Evolutionary conservation across 2,329 filamentous ascomycete species (phyloP).

Genomic region (Ophiostoma australiae): DNA sequence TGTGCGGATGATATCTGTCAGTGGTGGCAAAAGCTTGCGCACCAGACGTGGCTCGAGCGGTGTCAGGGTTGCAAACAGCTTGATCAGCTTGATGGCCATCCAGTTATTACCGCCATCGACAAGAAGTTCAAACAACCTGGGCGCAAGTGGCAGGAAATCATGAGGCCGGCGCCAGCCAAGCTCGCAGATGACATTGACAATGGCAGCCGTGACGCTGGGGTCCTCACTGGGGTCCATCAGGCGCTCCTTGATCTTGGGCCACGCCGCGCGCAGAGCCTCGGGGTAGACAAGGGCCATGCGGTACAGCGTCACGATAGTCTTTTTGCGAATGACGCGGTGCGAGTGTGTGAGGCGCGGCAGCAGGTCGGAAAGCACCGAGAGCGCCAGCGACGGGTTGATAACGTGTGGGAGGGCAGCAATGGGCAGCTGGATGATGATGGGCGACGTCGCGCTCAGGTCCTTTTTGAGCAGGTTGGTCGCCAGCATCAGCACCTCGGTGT

Average conservation of each 20-base stretch:
- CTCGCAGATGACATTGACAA: conserved; percentile 95
- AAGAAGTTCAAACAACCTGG: conserved; percentile 83
- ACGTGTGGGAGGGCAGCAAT: conserved; percentile 90
- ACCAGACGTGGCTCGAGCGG: conserved; percentile 87
- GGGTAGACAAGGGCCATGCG: conserved; percentile 93
- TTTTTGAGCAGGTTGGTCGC: conserved; percentile 97
- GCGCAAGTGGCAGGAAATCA: conserved; percentile 88
- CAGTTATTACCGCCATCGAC: conserved; percentile 95
- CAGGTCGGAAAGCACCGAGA: conserved; percentile 81
- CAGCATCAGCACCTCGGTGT: conserved; percentile 96
- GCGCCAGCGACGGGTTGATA: conserved; percentile 84
- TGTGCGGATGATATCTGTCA: conserved; percentile 89
- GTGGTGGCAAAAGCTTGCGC: conserved; percentile 81
- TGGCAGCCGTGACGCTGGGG: conserved; percentile 87
- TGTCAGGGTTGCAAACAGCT: conserved; percentile 94
- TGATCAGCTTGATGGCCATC: conserved; percentile 99
- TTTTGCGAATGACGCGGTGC: conserved; percentile 81
- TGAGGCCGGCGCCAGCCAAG: conserved; percentile 88
- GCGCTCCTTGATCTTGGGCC: conserved; percentile 95
- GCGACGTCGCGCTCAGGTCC: conserved; percentile 69
- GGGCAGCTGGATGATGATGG: conserved; percentile 76
- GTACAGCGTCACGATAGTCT: conserved; percentile 92
- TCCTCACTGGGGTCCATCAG: conserved; percentile 88
- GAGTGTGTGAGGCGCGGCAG: conserved; percentile 83
- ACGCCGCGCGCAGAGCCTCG: conserved; percentile 83